Evolutionary conservation across 805 yeast species (phyloP).

Genomic region (Kurtzmaniella fragi): DNA sequence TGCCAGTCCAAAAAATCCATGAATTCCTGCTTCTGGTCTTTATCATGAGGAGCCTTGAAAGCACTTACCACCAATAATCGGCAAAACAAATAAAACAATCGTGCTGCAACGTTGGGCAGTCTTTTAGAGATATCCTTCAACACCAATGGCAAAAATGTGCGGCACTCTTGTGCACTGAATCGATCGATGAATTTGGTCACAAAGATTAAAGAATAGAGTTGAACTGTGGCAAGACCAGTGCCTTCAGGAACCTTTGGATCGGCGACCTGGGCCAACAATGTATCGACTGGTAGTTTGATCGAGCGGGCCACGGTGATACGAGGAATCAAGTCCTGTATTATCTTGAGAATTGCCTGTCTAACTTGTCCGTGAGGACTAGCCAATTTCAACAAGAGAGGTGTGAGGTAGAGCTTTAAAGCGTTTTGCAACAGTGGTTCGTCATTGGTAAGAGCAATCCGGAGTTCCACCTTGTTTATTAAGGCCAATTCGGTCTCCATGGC

Average conservation of each 20-base stretch:
- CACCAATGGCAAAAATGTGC: conserved; percentile 41
- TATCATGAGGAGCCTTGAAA: conserved; percentile 44
- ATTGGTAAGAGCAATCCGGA: conserved; percentile 72
- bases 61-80: conserved; percentile 39
- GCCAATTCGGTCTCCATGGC: conserved; percentile 47
- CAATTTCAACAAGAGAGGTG: conserved; percentile 76
- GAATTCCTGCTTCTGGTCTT: conserved; percentile 29
- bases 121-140: conserved; percentile 41
- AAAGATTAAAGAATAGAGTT: conserved; percentile 60
- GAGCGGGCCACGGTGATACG: conserved; percentile 53
- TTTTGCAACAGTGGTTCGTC: conserved; percentile 60
- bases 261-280: conserved; percentile 61
- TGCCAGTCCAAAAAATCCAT: conserved; percentile 29
- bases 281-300: conserved; percentile 59
- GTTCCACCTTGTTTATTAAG: conserved; percentile 72
- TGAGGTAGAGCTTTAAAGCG: conserved; percentile 55
- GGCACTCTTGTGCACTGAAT: conserved; percentile 31
- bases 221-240: conserved; percentile 46
- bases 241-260: conserved; percentile 42
- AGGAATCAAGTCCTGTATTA: conserved; percentile 62
- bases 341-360: conserved; percentile 60
- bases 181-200: conserved; percentile 66
- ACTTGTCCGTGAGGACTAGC: conserved; percentile 66
- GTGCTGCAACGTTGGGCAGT: conserved; percentile 39
- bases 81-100: conserved; percentile 57